Evolutionary conservation across 495 filamentous ascomycete species (phyloP), one percentile per base, ranked within the genome.

Genomic region (Xylaria scruposa): DNA sequence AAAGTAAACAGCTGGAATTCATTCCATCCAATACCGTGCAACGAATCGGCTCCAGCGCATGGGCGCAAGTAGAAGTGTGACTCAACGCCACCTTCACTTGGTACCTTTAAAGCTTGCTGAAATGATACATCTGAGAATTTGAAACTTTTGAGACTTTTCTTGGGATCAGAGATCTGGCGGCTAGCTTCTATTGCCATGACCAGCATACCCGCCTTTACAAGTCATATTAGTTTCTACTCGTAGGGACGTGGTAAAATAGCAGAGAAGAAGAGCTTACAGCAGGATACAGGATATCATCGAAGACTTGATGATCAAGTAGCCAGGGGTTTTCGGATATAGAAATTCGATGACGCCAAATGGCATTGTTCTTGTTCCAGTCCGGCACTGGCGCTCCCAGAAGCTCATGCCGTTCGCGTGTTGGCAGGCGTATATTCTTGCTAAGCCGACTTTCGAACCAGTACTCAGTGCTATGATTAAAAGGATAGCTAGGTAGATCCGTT

Each of bases 171-270:
- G 1, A 78, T 73, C 36, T 84, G 31, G 53, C 86, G 84, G 3
- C 76, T 76, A 0, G 86, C 87, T 73, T 88, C 86, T 12, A 83
- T 78, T 13, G 74, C 82, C 83, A 88, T 87, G 13, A 78, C 75
- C 1, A 87, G 74, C 66, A 85, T 85, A 0, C 82, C 85, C 1
- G 85, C 82, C 5, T 73, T 29, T 3, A 9, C 9, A 64, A 60
- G 7, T 24, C 13, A 6, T 46, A 47, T 40, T 64, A 64, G 61
- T 26, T 31, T 44, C 60, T 24, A 4, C 9, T 60, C n/a, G 7
- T 38, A 47, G 13, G 17, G 24, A 24, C 5, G 1, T n/a, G 24
- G 17, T 19, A 21, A 26, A 24, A 61, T 44, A 47, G 26, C 26
- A 6, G 26, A 17, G 15, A 12, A 19, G 26, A 63, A 46, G 17